A percentile compares a stretch with the other conserved stretches of the same genome.
phyloP scores from a whole-genome alignment of 345 rosid genomes.

The Lepidium aucheri region DNA sequence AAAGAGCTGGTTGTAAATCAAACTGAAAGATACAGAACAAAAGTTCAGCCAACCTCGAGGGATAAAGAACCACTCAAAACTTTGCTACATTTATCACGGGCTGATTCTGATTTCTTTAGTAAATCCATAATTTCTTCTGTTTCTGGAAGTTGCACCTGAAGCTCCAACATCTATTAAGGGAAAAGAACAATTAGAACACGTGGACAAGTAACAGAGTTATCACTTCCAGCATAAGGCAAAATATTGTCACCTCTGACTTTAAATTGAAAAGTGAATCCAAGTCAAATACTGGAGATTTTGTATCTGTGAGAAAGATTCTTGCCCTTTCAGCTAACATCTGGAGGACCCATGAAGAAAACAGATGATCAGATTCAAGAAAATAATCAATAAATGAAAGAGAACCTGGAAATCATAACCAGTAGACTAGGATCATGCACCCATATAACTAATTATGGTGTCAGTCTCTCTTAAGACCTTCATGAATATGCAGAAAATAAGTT shows the following conservation, averaged over 20 bases:
- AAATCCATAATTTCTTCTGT: slow-evolving; percentile 45
- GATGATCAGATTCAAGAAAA: background rate
- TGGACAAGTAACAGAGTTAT: background rate
- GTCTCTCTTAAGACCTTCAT: background rate
- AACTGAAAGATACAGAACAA: background rate
- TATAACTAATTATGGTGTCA: background rate
- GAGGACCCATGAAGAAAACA: slow-evolving; percentile 18
- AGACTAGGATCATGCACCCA: background rate
- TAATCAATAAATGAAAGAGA: background rate
- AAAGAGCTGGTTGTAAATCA: background rate
- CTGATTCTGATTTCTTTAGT: slow-evolving; percentile 46
- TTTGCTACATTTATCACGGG: slow-evolving; percentile 45
- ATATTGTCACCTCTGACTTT: slow-evolving; percentile 56
- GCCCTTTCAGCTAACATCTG: slow-evolving; percentile 58
- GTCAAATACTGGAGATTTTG: slow-evolving; percentile 33
- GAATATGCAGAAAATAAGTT: background rate
- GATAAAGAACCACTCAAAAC: slow-evolving; percentile 42
- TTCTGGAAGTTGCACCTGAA: slow-evolving; percentile 65
- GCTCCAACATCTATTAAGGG: slow-evolving; percentile 52
- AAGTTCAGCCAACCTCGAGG: slow-evolving; percentile 43
- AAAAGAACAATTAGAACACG: slow-evolving; percentile 6
- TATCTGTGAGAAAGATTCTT: slow-evolving; percentile 36
- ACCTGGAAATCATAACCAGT: background rate
- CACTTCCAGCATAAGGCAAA: slow-evolving; percentile 1
- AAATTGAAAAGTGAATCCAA: slow-evolving; percentile 61